Conservation (phyloP, 164 flowering plant genomes). For the Stephania yunnanensis region DNA sequence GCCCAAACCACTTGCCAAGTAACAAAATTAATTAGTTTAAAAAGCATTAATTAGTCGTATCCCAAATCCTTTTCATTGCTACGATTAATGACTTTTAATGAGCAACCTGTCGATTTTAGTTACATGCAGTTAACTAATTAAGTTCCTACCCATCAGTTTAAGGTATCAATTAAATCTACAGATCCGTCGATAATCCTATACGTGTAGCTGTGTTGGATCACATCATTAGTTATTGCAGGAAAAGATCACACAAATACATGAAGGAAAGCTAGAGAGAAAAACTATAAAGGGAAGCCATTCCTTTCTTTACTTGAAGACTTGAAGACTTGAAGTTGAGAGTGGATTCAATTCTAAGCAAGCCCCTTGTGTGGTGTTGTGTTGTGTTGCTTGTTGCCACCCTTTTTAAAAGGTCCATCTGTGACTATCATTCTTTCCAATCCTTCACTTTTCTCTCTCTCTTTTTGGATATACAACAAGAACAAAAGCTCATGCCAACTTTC, state of each 20-base stretch:
- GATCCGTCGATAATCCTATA: too few species aligned
- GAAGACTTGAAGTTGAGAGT: constrained; percentile 25
- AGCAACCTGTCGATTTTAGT: too few species aligned
- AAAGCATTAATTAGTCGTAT: too few species aligned
- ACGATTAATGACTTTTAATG: too few species aligned
- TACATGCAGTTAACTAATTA: too few species aligned
- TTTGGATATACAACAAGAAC: not conserved
- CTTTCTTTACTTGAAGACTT: constrained; percentile 25
- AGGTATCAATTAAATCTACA: too few species aligned
- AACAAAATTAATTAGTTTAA: too few species aligned
- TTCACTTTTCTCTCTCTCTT: not conserved
- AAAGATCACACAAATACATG: not conserved
- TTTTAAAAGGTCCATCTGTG: constrained; percentile 1
- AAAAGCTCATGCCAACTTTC: constrained; percentile 7
- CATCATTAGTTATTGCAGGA: not conserved
- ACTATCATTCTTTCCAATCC: not conserved
- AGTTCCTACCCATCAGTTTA: too few species aligned
- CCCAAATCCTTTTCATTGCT: too few species aligned
- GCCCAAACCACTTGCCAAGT: too few species aligned
- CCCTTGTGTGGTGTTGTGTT: not conserved
- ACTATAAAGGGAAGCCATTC: constrained; percentile 30
- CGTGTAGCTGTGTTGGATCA: not conserved
- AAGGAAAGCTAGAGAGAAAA: not conserved
- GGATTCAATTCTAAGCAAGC: constrained; percentile 39
- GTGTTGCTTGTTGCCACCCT: not conserved